Conservation (phyloP, 176 grass and related monocot genomes). For the Tillandsia fasciculata region DNA sequence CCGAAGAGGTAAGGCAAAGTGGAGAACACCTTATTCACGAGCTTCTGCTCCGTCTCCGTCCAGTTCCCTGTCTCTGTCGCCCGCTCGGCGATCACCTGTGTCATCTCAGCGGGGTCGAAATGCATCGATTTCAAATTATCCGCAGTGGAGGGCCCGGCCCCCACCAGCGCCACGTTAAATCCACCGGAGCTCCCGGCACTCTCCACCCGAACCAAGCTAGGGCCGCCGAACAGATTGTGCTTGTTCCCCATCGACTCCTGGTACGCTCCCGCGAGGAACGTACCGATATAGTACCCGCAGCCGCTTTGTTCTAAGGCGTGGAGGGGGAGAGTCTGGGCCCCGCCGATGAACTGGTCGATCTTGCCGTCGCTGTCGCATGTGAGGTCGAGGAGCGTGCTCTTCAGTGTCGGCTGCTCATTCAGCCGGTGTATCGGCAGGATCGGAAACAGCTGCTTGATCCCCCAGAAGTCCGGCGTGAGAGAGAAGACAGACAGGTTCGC, state of each 20-base stretch:
- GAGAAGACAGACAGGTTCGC: slow-evolving; percentile 41
- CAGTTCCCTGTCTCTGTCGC: not conserved
- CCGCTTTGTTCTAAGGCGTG: slow-evolving; percentile 9
- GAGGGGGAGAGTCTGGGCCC: slow-evolving; percentile 11
- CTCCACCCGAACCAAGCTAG: slow-evolving; percentile 3
- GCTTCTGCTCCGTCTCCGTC: not conserved
- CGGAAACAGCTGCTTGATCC: slow-evolving; percentile 21
- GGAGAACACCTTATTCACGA: not conserved
- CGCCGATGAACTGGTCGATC: slow-evolving; percentile 23
- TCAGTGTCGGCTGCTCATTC: slow-evolving; percentile 5
- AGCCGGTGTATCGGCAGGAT: slow-evolving; percentile 28
- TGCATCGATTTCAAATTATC: not conserved
- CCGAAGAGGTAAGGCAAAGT: not conserved
- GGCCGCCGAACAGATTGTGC: slow-evolving; percentile 32
- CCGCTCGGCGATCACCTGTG: not conserved
- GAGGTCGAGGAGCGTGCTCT: slow-evolving; percentile 20
- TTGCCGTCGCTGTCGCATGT: slow-evolving; percentile 34
- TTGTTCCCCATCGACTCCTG: slow-evolving; percentile 13
- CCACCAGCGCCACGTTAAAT: not conserved
- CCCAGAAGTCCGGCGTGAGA: slow-evolving; percentile 14
- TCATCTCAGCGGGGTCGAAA: not conserved
- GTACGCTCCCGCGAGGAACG: slow-evolving; percentile 20
- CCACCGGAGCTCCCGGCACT: not conserved
- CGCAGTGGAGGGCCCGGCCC: not conserved
- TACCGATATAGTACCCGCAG: slow-evolving; percentile 22